A percentile compares a stretch with the other conserved stretches of the same genome.
phyloP scores from a whole-genome alignment of 192 early-diverging fungal species.

The Ambispora gerdemannii region DNA sequence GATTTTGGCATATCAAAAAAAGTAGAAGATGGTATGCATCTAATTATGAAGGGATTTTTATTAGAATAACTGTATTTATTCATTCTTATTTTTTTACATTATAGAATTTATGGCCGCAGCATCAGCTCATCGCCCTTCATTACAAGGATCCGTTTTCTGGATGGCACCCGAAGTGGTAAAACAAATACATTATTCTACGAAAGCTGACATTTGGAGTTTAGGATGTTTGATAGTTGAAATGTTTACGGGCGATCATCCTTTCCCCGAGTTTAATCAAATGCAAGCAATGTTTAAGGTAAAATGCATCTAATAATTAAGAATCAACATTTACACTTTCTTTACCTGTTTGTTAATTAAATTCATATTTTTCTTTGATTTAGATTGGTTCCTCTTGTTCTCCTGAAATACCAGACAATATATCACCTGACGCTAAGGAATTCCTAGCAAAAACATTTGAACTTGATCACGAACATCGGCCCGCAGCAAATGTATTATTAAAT shows the following conservation, averaged over 20 bases:
- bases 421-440: constrained; percentile 71
- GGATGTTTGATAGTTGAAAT: constrained; percentile 98
- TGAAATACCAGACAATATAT: constrained; percentile 73
- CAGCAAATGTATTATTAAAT: constrained; percentile 8
- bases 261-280: constrained; percentile 74
- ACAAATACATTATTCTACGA: constrained; percentile 86
- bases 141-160: constrained; percentile 97
- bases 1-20: constrained; percentile 99
- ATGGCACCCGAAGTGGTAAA: constrained; percentile 99
- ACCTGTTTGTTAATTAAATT: constrained; percentile 33
- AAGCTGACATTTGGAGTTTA: constrained; percentile 92
- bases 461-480: constrained; percentile 21
- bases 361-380: constrained; percentile 63
- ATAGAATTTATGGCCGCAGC: constrained; percentile 27
- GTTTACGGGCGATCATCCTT: constrained; percentile 95
- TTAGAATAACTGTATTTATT: background rate
- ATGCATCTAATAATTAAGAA: constrained; percentile 39
- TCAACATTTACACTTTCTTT: constrained; percentile 32
- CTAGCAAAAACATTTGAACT: constrained; percentile 70
- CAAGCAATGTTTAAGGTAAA: constrained; percentile 76
- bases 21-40: constrained; percentile 65
- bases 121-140: constrained; percentile 60
- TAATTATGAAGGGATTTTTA: constrained; percentile 15
- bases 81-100: background rate
- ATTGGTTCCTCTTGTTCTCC: constrained; percentile 79